Conservation (phyloP, 2,329 filamentous ascomycete species). For the Leptographium lundbergii region DNA sequence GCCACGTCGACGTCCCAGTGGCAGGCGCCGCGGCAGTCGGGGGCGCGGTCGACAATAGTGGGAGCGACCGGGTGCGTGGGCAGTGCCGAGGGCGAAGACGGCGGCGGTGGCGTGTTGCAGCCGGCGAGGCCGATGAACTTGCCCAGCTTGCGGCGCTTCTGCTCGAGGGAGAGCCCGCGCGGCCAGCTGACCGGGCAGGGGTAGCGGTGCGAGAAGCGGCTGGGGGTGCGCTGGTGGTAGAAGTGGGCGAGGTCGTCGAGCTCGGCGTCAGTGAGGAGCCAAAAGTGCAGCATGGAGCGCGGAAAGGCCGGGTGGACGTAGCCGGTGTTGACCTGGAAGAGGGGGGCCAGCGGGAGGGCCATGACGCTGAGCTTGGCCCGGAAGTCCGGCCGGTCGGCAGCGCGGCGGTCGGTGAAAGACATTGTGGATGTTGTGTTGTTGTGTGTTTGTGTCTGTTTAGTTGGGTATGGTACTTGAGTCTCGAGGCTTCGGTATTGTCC, state of each 20-base stretch:
- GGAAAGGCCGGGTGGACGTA: slow-evolving; percentile 54
- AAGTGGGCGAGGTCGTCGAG: slow-evolving; percentile 58
- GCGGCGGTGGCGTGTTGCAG: slow-evolving; percentile 20
- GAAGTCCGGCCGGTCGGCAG: slow-evolving; percentile 37
- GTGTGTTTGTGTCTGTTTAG: too few species aligned
- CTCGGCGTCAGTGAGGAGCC: slow-evolving; percentile 58
- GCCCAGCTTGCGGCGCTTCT: slow-evolving; percentile 62
- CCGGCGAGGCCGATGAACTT: slow-evolving; percentile 61
- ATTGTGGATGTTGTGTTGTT: neutral
- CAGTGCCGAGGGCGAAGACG: neutral
- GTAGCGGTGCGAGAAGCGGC: slow-evolving; percentile 44
- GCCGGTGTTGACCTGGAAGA: slow-evolving; percentile 51
- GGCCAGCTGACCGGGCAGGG: slow-evolving; percentile 57
- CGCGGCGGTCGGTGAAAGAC: slow-evolving; percentile 24
- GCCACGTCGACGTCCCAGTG: neutral
- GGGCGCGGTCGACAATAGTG: neutral
- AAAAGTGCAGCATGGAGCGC: slow-evolving; percentile 54
- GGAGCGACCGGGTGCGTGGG: neutral
- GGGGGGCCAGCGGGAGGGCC: slow-evolving; percentile 50
- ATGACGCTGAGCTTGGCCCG: slow-evolving; percentile 51
- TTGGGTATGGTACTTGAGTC: neutral
- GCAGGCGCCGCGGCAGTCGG: neutral
- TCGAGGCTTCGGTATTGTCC: too few species aligned
- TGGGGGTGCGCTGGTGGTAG: slow-evolving; percentile 57
- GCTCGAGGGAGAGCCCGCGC: slow-evolving; percentile 35